These are phyloP conservation scores for Microthlaspi erraticum DNA, from an alignment of 345 rosid species.

Conservation along the genomic window DNA sequence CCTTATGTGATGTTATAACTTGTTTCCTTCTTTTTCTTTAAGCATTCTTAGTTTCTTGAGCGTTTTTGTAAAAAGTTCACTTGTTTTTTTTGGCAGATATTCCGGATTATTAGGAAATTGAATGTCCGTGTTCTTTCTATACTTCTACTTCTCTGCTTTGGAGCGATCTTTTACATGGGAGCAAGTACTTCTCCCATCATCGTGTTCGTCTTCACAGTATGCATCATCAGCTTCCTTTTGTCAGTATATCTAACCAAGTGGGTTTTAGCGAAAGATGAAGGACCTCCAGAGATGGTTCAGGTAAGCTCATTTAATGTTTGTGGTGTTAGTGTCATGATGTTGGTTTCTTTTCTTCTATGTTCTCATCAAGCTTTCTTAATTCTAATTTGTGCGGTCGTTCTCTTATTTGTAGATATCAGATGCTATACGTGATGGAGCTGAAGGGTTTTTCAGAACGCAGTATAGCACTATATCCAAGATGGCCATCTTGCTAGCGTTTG, in stretches of 20 bases:
- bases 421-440: slow-evolving; percentile 99
- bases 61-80: neutral
- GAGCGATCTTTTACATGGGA: slow-evolving; percentile 81
- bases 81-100: slow-evolving; percentile 59
- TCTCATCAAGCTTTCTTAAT: neutral
- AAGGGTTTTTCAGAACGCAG: slow-evolving; percentile 98
- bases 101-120: slow-evolving; percentile 77
- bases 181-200: slow-evolving; percentile 91
- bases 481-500: slow-evolving; percentile 88
- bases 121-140: slow-evolving; percentile 79
- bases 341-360: slow-evolving; percentile 25
- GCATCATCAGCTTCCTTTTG: slow-evolving; percentile 81
- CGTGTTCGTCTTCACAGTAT: slow-evolving; percentile 85
- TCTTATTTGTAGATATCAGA: slow-evolving; percentile 82
- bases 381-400: slow-evolving; percentile 42
- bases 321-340: slow-evolving; percentile 10
- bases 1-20: neutral
- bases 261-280: slow-evolving; percentile 98
- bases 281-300: slow-evolving; percentile 97
- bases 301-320: slow-evolving; percentile 47
- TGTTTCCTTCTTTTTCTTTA: slow-evolving; percentile 3
- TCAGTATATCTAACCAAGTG: slow-evolving; percentile 85
- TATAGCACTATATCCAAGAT: slow-evolving; percentile 96
- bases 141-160: slow-evolving; percentile 70
- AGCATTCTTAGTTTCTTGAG: slow-evolving; percentile 14